Evolutionary conservation across 2,329 filamentous ascomycete species (phyloP).

Genomic region (Pyrenophora seminiperda): DNA sequence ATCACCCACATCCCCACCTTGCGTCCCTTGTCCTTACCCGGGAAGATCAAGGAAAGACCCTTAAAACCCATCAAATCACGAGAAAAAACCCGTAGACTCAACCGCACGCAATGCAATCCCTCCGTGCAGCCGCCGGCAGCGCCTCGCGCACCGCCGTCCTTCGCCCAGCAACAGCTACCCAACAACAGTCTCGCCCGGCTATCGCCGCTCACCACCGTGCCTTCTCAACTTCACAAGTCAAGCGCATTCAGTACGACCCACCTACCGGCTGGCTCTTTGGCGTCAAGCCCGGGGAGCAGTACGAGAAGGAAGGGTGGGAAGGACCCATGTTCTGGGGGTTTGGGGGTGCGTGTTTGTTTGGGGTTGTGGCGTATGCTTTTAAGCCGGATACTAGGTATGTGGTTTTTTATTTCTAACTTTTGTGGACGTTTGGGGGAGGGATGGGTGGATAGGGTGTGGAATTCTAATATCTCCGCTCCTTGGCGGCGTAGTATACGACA

Average conservation of each 20-base stretch:
- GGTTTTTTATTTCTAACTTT: too few species aligned
- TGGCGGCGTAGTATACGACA: too few species aligned
- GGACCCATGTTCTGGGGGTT: conserved; percentile 82
- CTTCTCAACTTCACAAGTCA: conserved; percentile 31
- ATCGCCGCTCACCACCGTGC: conserved; percentile 24
- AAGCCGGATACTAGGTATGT: conserved; percentile 99
- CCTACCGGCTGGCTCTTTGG: conserved; percentile 92
- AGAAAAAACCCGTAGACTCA: not conserved
- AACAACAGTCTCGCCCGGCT: conserved; percentile 15
- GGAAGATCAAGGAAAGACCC: not conserved
- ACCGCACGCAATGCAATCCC: conserved; percentile 29
- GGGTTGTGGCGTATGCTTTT: conserved; percentile 83
- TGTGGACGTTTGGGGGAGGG: too few species aligned
- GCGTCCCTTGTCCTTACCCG: too few species aligned
- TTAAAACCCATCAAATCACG: not conserved
- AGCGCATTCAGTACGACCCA: conserved; percentile 81
- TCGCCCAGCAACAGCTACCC: conserved; percentile 5
- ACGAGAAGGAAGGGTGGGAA: conserved; percentile 97
- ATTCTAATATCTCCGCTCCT: too few species aligned
- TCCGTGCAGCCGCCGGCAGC: conserved; percentile 34
- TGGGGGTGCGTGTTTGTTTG: conserved; percentile 74
- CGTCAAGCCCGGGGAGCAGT: conserved; percentile 92
- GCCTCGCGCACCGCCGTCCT: conserved; percentile 24
- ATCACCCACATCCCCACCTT: too few species aligned
- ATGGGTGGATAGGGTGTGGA: not conserved